Percentiles rank a stretch among this genome's conserved stretches.
These are phyloP conservation scores for Kodamaea nitidulidarum DNA, from an alignment of 805 yeast genomes.

Conservation along the genomic window DNA sequence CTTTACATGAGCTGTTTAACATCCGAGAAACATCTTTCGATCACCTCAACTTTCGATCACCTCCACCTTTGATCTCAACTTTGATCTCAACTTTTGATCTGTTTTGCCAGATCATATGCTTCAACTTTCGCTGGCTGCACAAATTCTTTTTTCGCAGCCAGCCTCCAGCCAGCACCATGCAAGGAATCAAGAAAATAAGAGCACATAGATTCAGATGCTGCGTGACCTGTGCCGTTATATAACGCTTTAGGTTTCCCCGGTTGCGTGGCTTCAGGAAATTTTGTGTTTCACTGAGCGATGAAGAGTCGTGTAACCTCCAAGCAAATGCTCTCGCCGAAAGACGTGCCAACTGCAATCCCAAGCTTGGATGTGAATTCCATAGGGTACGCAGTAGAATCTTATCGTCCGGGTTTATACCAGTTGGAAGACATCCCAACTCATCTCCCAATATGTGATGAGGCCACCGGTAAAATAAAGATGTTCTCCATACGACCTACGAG, in stretches of 20 bases:
- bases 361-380: constrained; percentile 25
- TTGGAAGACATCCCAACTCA: constrained; percentile 27
- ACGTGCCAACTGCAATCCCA: constrained; percentile 22
- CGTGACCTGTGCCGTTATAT: background rate
- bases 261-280: background rate
- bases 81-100: too few relatives aligned
- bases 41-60: too few relatives aligned
- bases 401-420: constrained; percentile 21
- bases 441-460: constrained; percentile 10
- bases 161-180: constrained; percentile 5
- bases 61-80: too few relatives aligned
- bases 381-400: constrained; percentile 16
- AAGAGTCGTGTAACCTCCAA: constrained; percentile 13
- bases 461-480: background rate
- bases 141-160: constrained; percentile 1
- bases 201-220: background rate
- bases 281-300: constrained; percentile 5
- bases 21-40: too few relatives aligned
- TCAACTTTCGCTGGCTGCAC: background rate
- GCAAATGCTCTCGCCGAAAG: constrained; percentile 21
- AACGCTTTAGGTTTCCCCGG: background rate
- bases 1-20: too few relatives aligned
- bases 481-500: constrained; percentile 2
- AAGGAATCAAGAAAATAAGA: background rate
- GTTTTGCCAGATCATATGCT: too few relatives aligned